Percentiles rank a stretch among this genome's conserved stretches.
Evolutionary conservation across 2,329 filamentous ascomycete species (phyloP).

Genomic region (Diplodia sapinea): DNA sequence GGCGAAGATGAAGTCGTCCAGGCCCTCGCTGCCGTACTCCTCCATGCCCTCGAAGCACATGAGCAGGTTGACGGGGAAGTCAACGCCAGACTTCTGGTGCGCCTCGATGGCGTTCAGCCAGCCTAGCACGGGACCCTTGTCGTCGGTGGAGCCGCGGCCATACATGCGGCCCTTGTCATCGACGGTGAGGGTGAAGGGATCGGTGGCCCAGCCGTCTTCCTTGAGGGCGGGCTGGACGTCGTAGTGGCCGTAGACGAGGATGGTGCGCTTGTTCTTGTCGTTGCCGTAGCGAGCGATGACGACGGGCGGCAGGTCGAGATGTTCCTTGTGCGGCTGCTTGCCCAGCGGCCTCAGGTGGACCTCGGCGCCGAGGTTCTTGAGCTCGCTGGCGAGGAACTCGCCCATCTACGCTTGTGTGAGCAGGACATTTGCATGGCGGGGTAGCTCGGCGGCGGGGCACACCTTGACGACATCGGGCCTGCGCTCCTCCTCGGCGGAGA

Average conservation of each 20-base stretch:
- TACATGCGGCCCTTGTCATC: constrained; percentile 95
- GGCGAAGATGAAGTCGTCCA: constrained; percentile 90
- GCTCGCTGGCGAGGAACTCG: constrained; percentile 82
- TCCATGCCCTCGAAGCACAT: constrained; percentile 99
- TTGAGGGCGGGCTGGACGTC: constrained; percentile 95
- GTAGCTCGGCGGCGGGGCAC: constrained; percentile 35
- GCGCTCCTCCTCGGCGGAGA: constrained; percentile 88
- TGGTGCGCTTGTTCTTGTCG: constrained; percentile 90
- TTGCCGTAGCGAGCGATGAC: constrained; percentile 90
- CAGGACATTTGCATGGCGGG: constrained; percentile 2
- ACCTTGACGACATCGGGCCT: constrained; percentile 88
- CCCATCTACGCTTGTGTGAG: constrained; percentile 69
- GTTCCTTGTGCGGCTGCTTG: constrained; percentile 88
- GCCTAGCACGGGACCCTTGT: constrained; percentile 95
- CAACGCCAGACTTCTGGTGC: constrained; percentile 90
- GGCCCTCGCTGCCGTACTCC: constrained; percentile 94
- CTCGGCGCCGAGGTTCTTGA: constrained; percentile 80
- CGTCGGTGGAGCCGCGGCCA: constrained; percentile 92
- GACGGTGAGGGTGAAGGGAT: constrained; percentile 87
- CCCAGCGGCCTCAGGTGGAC: constrained; percentile 87
- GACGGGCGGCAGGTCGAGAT: constrained; percentile 90
- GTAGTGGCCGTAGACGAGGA: constrained; percentile 97
- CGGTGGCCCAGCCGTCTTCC: constrained; percentile 93
- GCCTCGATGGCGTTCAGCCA: constrained; percentile 99
- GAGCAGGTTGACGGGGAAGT: constrained; percentile 95